Evolutionary conservation across 108 stramenopile genomes (phyloP), one percentile per base, ranked within the genome.

Genomic region (Epipyxis sp.): DNA sequence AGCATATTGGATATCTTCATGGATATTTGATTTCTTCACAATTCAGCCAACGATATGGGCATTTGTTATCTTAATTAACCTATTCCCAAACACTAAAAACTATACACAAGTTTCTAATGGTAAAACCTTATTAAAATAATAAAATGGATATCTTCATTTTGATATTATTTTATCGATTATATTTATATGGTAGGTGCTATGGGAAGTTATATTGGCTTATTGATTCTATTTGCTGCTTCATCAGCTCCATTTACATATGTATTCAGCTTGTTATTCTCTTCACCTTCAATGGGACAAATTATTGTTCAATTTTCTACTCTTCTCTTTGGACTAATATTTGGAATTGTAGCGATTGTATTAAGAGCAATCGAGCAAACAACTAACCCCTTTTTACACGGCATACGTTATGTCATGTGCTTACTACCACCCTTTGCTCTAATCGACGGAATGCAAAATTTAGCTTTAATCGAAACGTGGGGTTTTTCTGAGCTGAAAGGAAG

Each of bases 1-100:
- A 0, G 90, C 93, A 0, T 97, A 97, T 81, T 99, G 98, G 98
- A 41, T 92, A 1, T 91, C 92, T 25, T 95, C 95, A 0, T 97
- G 85, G 57, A 59, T 90, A 32, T 99, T 92, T 89, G 96, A 99
- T 76, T 80, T 91, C 40, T 78, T 90, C 59, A 95, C 92, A 82
- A 97, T 97, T 81, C 92, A 93, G 59, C 72, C 96, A 20, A 95
- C 98, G 10, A 83, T 87, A 27, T 89, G 87, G 88, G 82, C 91
- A n/a, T 86, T 88, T 25, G n/a, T n/a, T n/a, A n/a, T n/a, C n/a
- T n/a, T n/a, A n/a, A n/a, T n/a, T n/a, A n/a, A n/a, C n/a, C n/a
- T n/a, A n/a, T n/a, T n/a, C n/a, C n/a, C n/a, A n/a, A n/a, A n/a
- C n/a, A n/a, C n/a, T n/a, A n/a, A n/a, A n/a, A n/a, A n/a, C n/a